Base-by-base conservation (phyloP, 345 rosid genomes). In the Acer campestre region DNA sequence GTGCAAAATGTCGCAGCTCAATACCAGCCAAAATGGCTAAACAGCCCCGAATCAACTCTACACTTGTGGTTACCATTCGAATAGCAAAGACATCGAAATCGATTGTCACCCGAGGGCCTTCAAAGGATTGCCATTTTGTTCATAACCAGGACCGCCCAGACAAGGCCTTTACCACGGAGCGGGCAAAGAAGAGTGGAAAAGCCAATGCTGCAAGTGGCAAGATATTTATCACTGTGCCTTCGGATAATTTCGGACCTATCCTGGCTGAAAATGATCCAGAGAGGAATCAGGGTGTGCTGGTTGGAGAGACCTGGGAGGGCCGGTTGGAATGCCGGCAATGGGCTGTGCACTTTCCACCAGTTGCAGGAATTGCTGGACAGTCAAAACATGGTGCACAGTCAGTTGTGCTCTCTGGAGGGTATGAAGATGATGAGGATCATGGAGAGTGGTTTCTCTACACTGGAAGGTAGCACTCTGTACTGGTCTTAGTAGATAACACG, bases 391-490 rank as follows among this genome's bases (percentile, higher is more conserved):
- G 94, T 56, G 82, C 96, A 17, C 93, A 91, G 69, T 93, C 94
- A 0, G 91, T 93, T 61, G 93, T 84, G 0, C 91, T 91, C 40
- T 86, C 90, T 3, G 93, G 98, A 68, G 94, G 98, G 11, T 93
- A 90, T 56, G 62, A 80, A 70, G 96, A 93, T 58, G 98, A 93
- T 17, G 93, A 90, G 78, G 98, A 93, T 40, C 96, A 90, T 59
- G 98, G 96, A 18, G 94, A 93, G 71, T 90, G 97, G 97, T 93
- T 91, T 71, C 91, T 91, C 49, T 91, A 88, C 84, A 91, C 96
- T 7, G 93, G 91, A 72, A 90, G 93, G 98, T 93, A 63, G 46
- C 16, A 12, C 46, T 66, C 1, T 20, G 56, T 25, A 8, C 7
- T 46, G 4, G 23, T 35, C 69, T 25, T 13, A 18, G 23, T 62